Base-by-base conservation (phyloP, 352 stramenopile genomes). In the Phytophthora nicotianae region DNA sequence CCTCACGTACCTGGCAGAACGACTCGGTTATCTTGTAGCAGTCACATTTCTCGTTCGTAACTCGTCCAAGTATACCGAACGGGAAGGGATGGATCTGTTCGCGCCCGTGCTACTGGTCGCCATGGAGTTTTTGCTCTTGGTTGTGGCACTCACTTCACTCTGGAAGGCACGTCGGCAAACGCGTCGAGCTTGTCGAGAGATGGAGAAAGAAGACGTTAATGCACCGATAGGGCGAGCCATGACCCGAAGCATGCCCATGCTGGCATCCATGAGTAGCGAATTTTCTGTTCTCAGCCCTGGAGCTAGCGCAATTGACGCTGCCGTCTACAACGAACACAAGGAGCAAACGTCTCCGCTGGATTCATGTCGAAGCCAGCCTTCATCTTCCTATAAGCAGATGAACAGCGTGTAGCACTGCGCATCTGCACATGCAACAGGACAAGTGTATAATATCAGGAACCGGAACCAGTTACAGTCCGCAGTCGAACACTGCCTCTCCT, bases 21-120 rank as follows among this genome's bases (percentile, higher is more conserved):
- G 66, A 23, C 61, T 74, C n/a, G 62, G 66, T 1, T 74, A 74
- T 16, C 56, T 74, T 7, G 46, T 74, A 6, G 66, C 55, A n/a
- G 51, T 74, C 26, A 51, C 40, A 9, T 61, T 74, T 13, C 40
- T 71, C 21, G 61, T 60, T 19, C 46, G 59, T 5, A 45, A 50
- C 14, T 74, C 55, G 24, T 23, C 55, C n/a, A 57, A 62, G 24
- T 74, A 71, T 51, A 33, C 53, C 0, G 55, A 65, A 17, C 54
- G 66, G n/a, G 19, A 50, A 52, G 66, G 61, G 0, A 54, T 45
- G 14, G 66, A 74, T 53, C 26, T 74, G n/a, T 41, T 70, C 6
- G 61, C 66, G 14, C 66, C 66, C 6, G 60, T 68, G 40, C 38
- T 68, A 7, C 53, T 68, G 16, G 60, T 68, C 8, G 52, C 60